Evolutionary conservation across 1,284 basidiomycete species (phyloP), one percentile per base, ranked within the genome.

Genomic region (Malassezia cuniculi): DNA sequence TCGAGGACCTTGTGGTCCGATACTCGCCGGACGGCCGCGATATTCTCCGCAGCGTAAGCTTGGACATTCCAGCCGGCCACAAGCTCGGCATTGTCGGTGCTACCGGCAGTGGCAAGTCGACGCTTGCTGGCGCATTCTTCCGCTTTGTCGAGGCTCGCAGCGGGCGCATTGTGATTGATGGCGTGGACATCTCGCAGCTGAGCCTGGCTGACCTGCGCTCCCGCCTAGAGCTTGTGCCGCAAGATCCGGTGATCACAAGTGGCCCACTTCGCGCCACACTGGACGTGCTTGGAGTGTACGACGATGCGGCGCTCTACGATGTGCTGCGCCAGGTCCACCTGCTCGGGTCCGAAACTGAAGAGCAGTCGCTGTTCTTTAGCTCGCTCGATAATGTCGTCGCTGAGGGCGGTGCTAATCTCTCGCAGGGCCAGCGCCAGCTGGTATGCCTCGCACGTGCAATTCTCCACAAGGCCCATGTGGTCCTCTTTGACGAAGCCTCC

Each of bases 51-150:
- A 61, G 65, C 18, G 69, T 76, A 7, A 65, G 66, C 6, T 75
- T 76, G 51, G 63, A 54, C 5, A 70, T 75, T 26, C 61, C 71
- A 39, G 71, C 79, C 4, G 80, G 82, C 2, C 76, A 82, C 62
- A 82, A 84, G 68, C 77, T 90, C 39, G 90, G 87, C 16, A 80
- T 94, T 44, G 75, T 94, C 4, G 87, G 81, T 6, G 69, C 72
- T 11, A 74, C 73, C 0, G 72, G 72, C 24, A 63, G 57, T 16
- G 69, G 69, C 18, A 70, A 70, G 48, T 63, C 58, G 8, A 69
- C 68, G 10, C 36, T 60, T 12, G 51, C 54, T 6, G 34, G 45
- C 5, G 47, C 52, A 0, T 52, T 59, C 37, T 55, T 60, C 47
- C 52, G 60, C 19, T 52, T 58, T 35, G 45, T 60, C 17, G 47